Percentiles rank a stretch among this genome's conserved stretches.
Conservation (phyloP, 1,284 basidiomycete species). For the Mycosarcoma mackinlayi region DNA sequence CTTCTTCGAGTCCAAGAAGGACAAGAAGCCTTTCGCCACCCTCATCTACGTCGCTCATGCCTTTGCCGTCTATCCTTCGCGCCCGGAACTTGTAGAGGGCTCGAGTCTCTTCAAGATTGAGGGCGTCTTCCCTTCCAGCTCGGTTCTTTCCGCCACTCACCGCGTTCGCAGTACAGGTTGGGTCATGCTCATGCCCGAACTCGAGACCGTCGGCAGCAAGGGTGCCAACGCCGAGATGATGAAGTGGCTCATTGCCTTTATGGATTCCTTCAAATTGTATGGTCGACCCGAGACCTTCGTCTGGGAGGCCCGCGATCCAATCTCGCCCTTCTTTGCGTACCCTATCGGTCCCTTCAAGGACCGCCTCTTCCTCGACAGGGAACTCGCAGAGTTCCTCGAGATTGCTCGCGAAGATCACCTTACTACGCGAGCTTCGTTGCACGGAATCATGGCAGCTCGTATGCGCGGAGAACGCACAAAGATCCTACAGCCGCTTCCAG, state of each 20-base stretch:
- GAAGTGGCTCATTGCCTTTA: conserved; percentile 82
- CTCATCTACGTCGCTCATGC: conserved; percentile 62
- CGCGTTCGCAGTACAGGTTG: conserved; percentile 69
- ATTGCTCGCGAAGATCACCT: conserved; percentile 76
- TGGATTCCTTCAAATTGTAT: conserved; percentile 68
- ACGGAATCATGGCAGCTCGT: conserved; percentile 66
- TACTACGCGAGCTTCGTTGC: conserved; percentile 55
- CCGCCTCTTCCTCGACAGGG: conserved; percentile 87
- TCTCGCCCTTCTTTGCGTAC: conserved; percentile 66
- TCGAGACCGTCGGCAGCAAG: conserved; percentile 77
- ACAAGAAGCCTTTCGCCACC: conserved; percentile 64
- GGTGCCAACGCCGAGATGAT: conserved; percentile 80
- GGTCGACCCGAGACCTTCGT: conserved; percentile 58
- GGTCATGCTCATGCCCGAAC: conserved; percentile 70
- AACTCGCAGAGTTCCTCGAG: conserved; percentile 81
- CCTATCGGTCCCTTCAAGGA: conserved; percentile 70
- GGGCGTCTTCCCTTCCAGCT: conserved; percentile 58
- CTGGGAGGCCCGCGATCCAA: conserved; percentile 70
- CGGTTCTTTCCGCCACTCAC: conserved; percentile 73
- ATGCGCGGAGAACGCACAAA: conserved; percentile 66
- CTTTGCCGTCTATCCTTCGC: conserved; percentile 66
- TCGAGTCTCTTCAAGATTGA: conserved; percentile 67
- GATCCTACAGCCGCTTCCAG: conserved; percentile 62
- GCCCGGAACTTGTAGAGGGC: conserved; percentile 66
- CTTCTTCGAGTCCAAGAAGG: conserved; percentile 66